Evolutionary conservation across 176 grass and related monocot genomes (phyloP), one percentile per base, ranked within the genome.

Genomic region (Echinochloa phyllopogon): DNA sequence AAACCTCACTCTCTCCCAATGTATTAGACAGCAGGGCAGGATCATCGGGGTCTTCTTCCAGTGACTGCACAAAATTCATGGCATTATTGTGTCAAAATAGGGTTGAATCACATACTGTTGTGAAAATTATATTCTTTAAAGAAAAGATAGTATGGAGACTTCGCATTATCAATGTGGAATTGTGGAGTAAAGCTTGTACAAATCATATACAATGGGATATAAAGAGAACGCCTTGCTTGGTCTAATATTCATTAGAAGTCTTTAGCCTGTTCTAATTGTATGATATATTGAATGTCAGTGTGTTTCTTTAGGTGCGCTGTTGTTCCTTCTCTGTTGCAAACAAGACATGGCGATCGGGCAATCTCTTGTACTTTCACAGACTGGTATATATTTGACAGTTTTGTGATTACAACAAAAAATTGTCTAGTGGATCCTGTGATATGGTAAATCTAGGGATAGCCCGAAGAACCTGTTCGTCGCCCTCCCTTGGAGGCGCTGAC

Each of bases 41-140:
- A 61, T 98, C 87, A 88, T 89, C 91, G 0, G 85, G 45, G 12
- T 78, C 93, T 90, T 95, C 93, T 87, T 87, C 83, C 65, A 93
- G 80, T 58, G 89, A 87, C 96, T 98, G 91, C 69, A 90, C 33
- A 40, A 69, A 38, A 84, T 75, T 70, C 41, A 88, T 63, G 61
- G 49, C 71, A 85, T 42, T 86, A 52, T 84, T 66, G 38, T 8
- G 76, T 89, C 49, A 69, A 59, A 69, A 40, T 42, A 41, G 10
- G 64, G 20, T 69, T 40, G 20, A 23, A 48, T 8, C 13, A 24
- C 41, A 65, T 2, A 1, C 3, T 59, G 41, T 64, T 67, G 49
- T 27, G 15, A 55, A 75, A 17, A 13, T 65, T 16, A 17, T 11
- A 13, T 14, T 65, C 33, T 65, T 38, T 65, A 20, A 50, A 50